A percentile compares a stretch with the other conserved stretches of the same genome.
phyloP scores from a whole-genome alignment of 1,139 yeast genomes.

The Geotrichum aggregatum region DNA sequence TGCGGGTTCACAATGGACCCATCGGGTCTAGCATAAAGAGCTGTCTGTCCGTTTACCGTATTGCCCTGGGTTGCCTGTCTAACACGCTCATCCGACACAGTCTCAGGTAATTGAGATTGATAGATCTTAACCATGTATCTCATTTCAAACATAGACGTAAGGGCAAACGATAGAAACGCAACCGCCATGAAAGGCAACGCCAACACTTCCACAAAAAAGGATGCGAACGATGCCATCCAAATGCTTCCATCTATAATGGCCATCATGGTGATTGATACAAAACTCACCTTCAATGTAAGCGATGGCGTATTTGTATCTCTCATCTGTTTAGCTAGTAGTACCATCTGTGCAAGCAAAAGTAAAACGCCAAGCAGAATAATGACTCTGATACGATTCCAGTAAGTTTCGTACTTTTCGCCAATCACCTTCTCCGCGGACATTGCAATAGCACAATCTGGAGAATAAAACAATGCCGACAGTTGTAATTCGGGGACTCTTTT shows the following conservation, averaged over 20 bases:
- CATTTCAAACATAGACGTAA: constrained; percentile 73
- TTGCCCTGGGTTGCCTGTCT: constrained; percentile 22
- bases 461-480: constrained; percentile 60
- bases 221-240: constrained; percentile 56
- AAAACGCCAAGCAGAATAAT: constrained; percentile 42
- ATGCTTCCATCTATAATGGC: constrained; percentile 64
- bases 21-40: constrained; percentile 30
- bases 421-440: constrained; percentile 44
- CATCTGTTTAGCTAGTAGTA: constrained; percentile 60
- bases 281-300: constrained; percentile 63
- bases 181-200: constrained; percentile 66
- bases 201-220: constrained; percentile 53
- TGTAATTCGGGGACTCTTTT: constrained; percentile 53
- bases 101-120: constrained; percentile 70
- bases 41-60: constrained; percentile 20
- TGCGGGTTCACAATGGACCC: constrained; percentile 23
- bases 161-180: constrained; percentile 63
- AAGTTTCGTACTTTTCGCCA: constrained; percentile 59
- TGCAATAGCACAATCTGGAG: constrained; percentile 82
- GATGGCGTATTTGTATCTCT: constrained; percentile 73
- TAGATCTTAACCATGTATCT: constrained; percentile 67
- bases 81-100: constrained; percentile 52
- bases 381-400: constrained; percentile 39
- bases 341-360: constrained; percentile 48
- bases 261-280: constrained; percentile 54